A percentile compares a stretch with the other conserved stretches of the same genome.
Conservation (phyloP, 2,329 filamentous ascomycete genomes). For the Parafenestella ontariensis region DNA sequence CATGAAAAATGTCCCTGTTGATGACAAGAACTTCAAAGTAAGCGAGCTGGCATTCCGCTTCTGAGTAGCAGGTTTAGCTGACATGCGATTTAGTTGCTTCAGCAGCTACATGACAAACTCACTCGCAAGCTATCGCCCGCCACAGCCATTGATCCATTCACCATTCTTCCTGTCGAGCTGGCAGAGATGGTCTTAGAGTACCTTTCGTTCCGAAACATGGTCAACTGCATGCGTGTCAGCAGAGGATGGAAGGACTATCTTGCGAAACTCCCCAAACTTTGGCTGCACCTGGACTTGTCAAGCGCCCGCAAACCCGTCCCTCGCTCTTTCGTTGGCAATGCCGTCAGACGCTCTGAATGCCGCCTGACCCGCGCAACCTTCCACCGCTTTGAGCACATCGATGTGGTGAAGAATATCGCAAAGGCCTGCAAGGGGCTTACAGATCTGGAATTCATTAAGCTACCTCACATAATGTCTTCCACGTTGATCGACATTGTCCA, state of each 20-base stretch:
- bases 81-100: conserved; percentile 46
- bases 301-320: conserved; percentile 52
- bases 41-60: neutral
- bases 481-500: conserved; percentile 41
- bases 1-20: conserved; percentile 59
- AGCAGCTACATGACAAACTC: conserved; percentile 58
- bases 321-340: conserved; percentile 51
- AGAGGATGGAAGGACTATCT: conserved; percentile 63
- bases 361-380: conserved; percentile 44
- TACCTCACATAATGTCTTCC: conserved; percentile 30
- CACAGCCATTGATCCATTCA: conserved; percentile 60
- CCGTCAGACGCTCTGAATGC: conserved; percentile 50
- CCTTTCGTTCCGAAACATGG: conserved; percentile 59
- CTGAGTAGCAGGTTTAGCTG: neutral
- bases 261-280: conserved; percentile 54
- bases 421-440: conserved; percentile 46
- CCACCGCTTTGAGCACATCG: conserved; percentile 49
- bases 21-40: conserved; percentile 43
- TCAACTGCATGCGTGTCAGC: conserved; percentile 62
- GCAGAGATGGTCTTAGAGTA: conserved; percentile 59
- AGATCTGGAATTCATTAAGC: conserved; percentile 40
- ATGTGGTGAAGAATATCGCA: conserved; percentile 51
- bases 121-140: conserved; percentile 50
- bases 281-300: conserved; percentile 62
- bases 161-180: conserved; percentile 62